Evolutionary conservation across 1,284 basidiomycete genomes (phyloP), one percentile per base, ranked within the genome.

Genomic region (Ustilago trichophora): DNA sequence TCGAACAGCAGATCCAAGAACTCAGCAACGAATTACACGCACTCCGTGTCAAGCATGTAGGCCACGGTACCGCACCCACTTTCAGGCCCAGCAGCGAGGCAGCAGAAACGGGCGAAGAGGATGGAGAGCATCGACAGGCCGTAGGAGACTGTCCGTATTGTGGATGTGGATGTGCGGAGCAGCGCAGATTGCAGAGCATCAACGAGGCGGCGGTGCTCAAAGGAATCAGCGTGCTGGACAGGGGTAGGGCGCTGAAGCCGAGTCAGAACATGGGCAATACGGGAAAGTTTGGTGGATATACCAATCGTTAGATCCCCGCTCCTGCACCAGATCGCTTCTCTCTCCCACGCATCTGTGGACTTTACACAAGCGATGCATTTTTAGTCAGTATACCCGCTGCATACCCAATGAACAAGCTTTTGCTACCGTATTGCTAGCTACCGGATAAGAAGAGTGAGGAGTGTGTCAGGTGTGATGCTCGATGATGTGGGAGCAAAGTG

Each of bases 171-270:
- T 75, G 73, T 19, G 70, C 66, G 0, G 73, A 75, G 38, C 69
- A 75, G 52, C 47, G 70, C 1, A 22, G 73, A 13, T 32, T 66
- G 58, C 70, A 75, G 43, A 67, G 66, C 36, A 54, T 75, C 41
- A 75, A 75, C 46, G 73, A 72, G 33, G 70, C 64, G 10, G 73
- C 73, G 9, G 57, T 75, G 36, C 48, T 75, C 8, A 72, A 72
- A 44, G 73, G 73, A 2, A 38, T 72, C 54, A 70, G 70, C 35
- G 67, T 72, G 21, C 48, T 75, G 16, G 69, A 75, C n/a, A 36
- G 73, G 18, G 73, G 73, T 2, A 44, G 73, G 18, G 70, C 69
- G 37, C 56, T 75, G 41, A 72, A 72, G 55, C 64, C 68, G 1
- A 48, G 42, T 16, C 19, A 59, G 24, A 66, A 57, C 35, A 54